Base-by-base conservation (phyloP, 371 early-diverging fungal species). In the Lichtheimia ramosa region DNA sequence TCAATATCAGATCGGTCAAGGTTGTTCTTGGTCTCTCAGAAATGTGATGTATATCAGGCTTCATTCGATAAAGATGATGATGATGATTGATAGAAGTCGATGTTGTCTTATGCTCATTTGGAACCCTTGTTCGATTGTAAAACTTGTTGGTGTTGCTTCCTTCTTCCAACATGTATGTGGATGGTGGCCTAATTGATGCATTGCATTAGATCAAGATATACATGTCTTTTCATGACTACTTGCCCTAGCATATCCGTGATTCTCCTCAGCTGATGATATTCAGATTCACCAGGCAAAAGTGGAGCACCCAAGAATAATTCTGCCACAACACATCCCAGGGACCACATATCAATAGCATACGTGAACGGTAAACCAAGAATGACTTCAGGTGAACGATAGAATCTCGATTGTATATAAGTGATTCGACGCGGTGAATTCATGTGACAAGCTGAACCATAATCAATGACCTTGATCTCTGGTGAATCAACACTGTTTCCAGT, bases 281-380 rank as follows among this genome's bases (percentile, higher is more conserved):
- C 97, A 49, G 92, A 90, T 6, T 86, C 84, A 8, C 97, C 97
- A 0, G 97, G 96, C 69, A 97, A 96, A 57, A 98, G 68, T 0
- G 97, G 97, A 3, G 90, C 71, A 0, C 96, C 96, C 0, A 95
- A 68, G 66, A 89, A 94, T 14, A 99, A 77, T 71, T 99, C 99
- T 5, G 95, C 98, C n/a, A 96, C 93, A 58, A 99, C 93, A 73
- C 99, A 99, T 0, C 99, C 99, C 10, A 98, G 79, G 0, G 98
- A 96, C 99, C 99, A 99, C 88, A 99, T 96, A 72, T 99, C 99
- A 48, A 97, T 95, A 13, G 93, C 81, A 46, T 94, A 89, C 8
- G 93, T 86, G 78, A 96, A 92, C 50, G 92, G 90, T 21, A 95
- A 69, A 2, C 95, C 96, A 15, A 99, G 77, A 8, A 99, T 81